Base-by-base conservation (phyloP, 2,329 filamentous ascomycete genomes). In the Colletotrichum gloeosporioides region DNA sequence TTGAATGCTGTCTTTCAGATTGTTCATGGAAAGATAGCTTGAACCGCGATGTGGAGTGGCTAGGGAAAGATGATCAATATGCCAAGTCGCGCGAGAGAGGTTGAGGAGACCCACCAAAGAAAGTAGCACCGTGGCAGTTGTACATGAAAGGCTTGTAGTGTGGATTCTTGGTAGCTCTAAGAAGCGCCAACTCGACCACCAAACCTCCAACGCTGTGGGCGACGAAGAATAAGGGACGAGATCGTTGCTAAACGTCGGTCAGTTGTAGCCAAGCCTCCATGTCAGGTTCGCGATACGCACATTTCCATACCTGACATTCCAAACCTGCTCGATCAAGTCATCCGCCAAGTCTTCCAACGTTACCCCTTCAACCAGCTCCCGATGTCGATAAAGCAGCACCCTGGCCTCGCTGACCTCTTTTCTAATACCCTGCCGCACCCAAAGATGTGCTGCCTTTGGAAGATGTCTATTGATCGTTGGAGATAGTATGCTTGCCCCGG, bases 41-140 rank as follows among this genome's bases (percentile, higher is more conserved):
- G 91, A 93, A 4, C 92, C 92, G 22, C 90, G 90, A 78, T 93
- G 92, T 0, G 92, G 92, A 1, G 91, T 91, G 22, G 87, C 89
- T 91, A 8, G 5, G 8, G 31, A 27, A 36, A 27, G 6, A 7
- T 39, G 5, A 10, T 64, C 13, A 6, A 15, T 49, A 64, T 1
- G 3, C 15, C 1, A 16, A 27, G 8, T 10, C 22, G 8, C 44
- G 2, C n/a, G 13, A 8, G n/a, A 8, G n/a, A 29, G 8, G 22
- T 10, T 16, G 0, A 13, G 0, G 13, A 8, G 34, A 77, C 86
- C 84, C 77, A 91, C 90, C 87, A 80, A 92, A 90, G 78, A 93
- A 93, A 0, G 90, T 90, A 63, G 92, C 88, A 0, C 91, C 91
- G 76, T 93, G 90, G 71, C 90, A 93, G 78, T 90, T 89, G 59